A percentile compares a stretch with the other conserved stretches of the same genome.
phyloP scores from a whole-genome alignment of 2,329 filamentous ascomycete genomes.

The Akanthomyces lecanii region DNA sequence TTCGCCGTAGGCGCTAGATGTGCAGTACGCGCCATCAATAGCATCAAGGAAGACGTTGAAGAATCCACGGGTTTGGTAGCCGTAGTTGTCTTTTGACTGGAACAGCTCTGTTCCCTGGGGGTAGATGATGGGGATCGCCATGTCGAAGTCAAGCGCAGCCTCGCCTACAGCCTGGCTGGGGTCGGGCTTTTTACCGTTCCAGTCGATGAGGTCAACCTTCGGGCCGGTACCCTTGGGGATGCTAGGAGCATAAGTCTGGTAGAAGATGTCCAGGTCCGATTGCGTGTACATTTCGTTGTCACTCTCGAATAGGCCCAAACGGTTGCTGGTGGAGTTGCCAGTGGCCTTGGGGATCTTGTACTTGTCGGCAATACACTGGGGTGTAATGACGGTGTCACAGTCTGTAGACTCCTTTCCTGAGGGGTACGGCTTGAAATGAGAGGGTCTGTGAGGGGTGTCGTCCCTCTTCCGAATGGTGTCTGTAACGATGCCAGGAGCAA shows the following conservation, averaged over 20 bases:
- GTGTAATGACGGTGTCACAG: constrained; percentile 53
- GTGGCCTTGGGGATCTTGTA: constrained; percentile 33
- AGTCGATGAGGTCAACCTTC: constrained; percentile 25
- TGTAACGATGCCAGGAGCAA: constrained; percentile 33
- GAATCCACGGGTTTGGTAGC: not conserved
- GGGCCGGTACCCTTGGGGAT: constrained; percentile 36
- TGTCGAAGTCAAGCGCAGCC: constrained; percentile 45
- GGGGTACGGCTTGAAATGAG: not conserved
- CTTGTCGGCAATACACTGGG: constrained; percentile 47
- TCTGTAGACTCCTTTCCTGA: not conserved
- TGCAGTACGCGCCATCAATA: constrained; percentile 44
- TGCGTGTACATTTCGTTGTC: constrained; percentile 37
- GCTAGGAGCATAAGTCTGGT: constrained; percentile 27
- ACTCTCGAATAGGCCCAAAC: constrained; percentile 39
- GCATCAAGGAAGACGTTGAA: constrained; percentile 40
- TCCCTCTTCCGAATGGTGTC: not conserved
- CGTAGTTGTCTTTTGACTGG: not conserved
- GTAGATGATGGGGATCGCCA: constrained; percentile 46
- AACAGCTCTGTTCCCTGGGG: constrained; percentile 45
- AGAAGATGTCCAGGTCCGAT: constrained; percentile 36
- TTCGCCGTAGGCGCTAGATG: constrained; percentile 34
- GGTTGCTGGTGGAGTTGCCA: constrained; percentile 29
- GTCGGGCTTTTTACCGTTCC: constrained; percentile 24
- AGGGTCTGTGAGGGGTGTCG: not conserved
- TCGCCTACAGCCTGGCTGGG: constrained; percentile 32